These are phyloP conservation scores for Sugiyamaella xylanicola DNA, from an alignment of 1,139 yeast species.

Conservation along the genomic window DNA sequence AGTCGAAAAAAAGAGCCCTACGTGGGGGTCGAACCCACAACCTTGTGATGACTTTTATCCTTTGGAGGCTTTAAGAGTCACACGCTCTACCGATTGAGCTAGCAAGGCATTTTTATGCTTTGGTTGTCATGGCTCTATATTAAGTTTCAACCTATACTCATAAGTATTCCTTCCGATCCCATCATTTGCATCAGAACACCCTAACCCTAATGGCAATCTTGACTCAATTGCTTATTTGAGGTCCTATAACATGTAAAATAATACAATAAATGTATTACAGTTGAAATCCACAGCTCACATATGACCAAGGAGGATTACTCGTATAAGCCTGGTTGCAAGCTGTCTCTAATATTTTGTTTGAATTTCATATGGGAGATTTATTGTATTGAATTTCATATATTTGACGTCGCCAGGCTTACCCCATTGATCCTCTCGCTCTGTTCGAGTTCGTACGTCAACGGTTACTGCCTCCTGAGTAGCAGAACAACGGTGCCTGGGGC, in stretches of 20 bases:
- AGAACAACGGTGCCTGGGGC: too few relatives aligned
- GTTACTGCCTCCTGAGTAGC: too few relatives aligned
- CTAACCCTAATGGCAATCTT: too few relatives aligned
- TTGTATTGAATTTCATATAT: not conserved
- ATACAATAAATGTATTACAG: not conserved
- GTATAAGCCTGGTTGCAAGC: not conserved
- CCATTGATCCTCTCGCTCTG: too few relatives aligned
- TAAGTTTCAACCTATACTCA: too few relatives aligned
- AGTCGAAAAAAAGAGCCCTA: not conserved
- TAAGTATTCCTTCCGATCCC: too few relatives aligned
- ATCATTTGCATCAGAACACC: too few relatives aligned
- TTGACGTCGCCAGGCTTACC: not conserved
- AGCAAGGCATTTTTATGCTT: conserved; percentile 11
- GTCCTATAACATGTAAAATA: not conserved
- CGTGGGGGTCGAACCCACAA: conserved; percentile 3
- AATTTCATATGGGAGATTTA: too few relatives aligned
- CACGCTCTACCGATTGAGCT: conserved; percentile 4
- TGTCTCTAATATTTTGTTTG: not conserved
- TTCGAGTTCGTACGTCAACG: too few relatives aligned
- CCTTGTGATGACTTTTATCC: conserved; percentile 1
- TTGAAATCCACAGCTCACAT: not conserved
- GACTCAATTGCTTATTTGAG: not conserved
- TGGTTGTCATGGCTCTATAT: too few relatives aligned
- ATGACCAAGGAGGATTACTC: not conserved
- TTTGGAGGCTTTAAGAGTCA: not conserved